These are phyloP conservation scores for Acidomyces sp. DNA, from an alignment of 495 filamentous ascomycete species.

Conservation along the genomic window DNA sequence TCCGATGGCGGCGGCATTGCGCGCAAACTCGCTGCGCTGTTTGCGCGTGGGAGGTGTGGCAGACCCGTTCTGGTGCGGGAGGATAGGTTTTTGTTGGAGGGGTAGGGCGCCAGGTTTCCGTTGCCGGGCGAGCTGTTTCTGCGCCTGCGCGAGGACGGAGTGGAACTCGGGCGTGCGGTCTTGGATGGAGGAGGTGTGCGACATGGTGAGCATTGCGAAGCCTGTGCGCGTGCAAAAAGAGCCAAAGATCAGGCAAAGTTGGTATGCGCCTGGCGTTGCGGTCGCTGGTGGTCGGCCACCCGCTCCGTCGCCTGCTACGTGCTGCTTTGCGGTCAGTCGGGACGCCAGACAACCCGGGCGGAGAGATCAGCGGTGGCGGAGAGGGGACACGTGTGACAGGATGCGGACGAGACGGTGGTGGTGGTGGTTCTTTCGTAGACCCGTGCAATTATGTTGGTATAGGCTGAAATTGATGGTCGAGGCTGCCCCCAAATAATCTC, in stretches of 20 bases:
- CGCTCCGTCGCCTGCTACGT: background rate
- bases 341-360: no score
- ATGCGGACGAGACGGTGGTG: no score
- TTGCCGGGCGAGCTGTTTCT: conserved; percentile 29
- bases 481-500: no score
- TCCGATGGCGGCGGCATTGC: conserved; percentile 73
- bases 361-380: no score
- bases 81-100: conserved; percentile 64
- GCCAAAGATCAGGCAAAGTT: background rate
- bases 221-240: background rate
- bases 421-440: no score
- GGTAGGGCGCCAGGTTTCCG: conserved; percentile 42
- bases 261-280: background rate
- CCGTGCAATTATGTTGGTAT: no score
- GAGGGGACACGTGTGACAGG: no score
- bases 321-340: background rate
- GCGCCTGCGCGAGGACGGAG: conserved; percentile 71
- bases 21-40: conserved; percentile 70
- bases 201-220: conserved; percentile 33
- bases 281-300: no score
- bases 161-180: conserved; percentile 92
- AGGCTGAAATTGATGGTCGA: no score
- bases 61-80: conserved; percentile 61
- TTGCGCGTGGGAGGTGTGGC: conserved; percentile 24
- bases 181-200: conserved; percentile 60